phyloP scores from a whole-genome alignment of 768 basidiomycete species.

The Tricholoma saponaceum region DNA sequence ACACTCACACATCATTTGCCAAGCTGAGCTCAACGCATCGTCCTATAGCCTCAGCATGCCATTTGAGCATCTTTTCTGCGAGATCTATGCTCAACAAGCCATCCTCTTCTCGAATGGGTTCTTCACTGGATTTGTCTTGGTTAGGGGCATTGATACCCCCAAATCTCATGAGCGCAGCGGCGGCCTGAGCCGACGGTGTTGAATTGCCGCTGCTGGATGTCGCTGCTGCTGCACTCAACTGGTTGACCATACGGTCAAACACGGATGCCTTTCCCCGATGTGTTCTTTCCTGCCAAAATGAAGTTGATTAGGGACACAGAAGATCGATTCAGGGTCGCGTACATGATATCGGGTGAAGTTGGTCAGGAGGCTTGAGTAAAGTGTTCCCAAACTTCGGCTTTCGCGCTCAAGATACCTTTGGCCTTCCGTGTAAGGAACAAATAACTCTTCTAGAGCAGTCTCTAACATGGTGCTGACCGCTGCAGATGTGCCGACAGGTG shows the following conservation, averaged over 20 bases:
- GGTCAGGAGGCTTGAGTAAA: constrained; percentile 70
- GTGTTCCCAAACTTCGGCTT: constrained; percentile 72
- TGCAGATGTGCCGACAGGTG: constrained; percentile 44
- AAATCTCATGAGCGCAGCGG: constrained; percentile 85
- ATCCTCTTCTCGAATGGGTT: constrained; percentile 75
- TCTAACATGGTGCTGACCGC: constrained; percentile 89
- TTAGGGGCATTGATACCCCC: constrained; percentile 66
- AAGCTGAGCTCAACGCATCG: constrained; percentile 88
- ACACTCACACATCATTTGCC: constrained; percentile 76
- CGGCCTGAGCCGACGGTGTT: constrained; percentile 78
- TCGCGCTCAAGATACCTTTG: constrained; percentile 90
- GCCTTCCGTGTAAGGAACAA: constrained; percentile 91
- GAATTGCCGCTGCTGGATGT: constrained; percentile 55
- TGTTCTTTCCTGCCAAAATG: constrained; percentile 42
- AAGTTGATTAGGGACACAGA: constrained; percentile 1
- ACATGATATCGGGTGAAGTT: constrained; percentile 91
- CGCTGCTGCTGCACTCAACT: constrained; percentile 72
- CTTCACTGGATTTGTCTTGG: constrained; percentile 56
- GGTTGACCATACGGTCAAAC: constrained; percentile 92
- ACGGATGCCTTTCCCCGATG: constrained; percentile 71
- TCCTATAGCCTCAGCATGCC: constrained; percentile 98
- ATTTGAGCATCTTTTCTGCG: constrained; percentile 89
- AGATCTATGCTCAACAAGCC: constrained; percentile 70
- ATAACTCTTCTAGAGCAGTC: constrained; percentile 92
- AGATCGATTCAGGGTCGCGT: constrained; percentile 21